Evolutionary conservation across 805 yeast genomes (phyloP).

Genomic region (Lachancea fermentati): DNA sequence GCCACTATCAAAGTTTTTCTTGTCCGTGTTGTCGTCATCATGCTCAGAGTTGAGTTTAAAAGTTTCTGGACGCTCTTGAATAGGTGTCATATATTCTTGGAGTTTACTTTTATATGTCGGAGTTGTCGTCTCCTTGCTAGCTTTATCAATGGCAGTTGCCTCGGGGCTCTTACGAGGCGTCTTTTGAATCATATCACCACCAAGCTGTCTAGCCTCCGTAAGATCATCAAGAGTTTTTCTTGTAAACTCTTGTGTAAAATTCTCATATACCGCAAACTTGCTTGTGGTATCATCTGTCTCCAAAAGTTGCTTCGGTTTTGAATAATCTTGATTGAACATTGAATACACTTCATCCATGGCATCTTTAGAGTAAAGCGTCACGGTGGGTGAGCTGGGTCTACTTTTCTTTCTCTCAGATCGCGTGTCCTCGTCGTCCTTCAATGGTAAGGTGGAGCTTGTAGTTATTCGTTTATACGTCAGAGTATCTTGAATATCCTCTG

Average conservation of each 20-base stretch:
- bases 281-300: slow-evolving; percentile 25
- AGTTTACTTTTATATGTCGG: slow-evolving; percentile 11
- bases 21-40: slow-evolving; percentile 16
- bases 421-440: slow-evolving; percentile 34
- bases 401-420: slow-evolving; percentile 4
- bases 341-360: slow-evolving; percentile 68
- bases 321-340: slow-evolving; percentile 56
- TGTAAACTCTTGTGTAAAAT: slow-evolving; percentile 36
- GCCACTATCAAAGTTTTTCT: slow-evolving; percentile 4
- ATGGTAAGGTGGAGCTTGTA: slow-evolving; percentile 40
- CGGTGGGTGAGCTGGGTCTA: slow-evolving; percentile 62
- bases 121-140: slow-evolving; percentile 5
- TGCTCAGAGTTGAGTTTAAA: slow-evolving; percentile 9
- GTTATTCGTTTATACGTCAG: slow-evolving; percentile 17
- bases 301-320: slow-evolving; percentile 15
- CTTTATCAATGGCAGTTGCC: slow-evolving; percentile 1
- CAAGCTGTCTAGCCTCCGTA: slow-evolving; percentile 30
- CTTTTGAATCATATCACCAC: not conserved
- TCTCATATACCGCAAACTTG: slow-evolving; percentile 25
- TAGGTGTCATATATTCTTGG: slow-evolving; percentile 27
- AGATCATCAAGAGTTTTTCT: slow-evolving; percentile 31
- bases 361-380: slow-evolving; percentile 68
- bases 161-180: slow-evolving; percentile 6
- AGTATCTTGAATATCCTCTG: not conserved
- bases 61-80: slow-evolving; percentile 24